Conservation (phyloP, 2,329 filamentous ascomycete species). For the Colletotrichum acutatum region DNA sequence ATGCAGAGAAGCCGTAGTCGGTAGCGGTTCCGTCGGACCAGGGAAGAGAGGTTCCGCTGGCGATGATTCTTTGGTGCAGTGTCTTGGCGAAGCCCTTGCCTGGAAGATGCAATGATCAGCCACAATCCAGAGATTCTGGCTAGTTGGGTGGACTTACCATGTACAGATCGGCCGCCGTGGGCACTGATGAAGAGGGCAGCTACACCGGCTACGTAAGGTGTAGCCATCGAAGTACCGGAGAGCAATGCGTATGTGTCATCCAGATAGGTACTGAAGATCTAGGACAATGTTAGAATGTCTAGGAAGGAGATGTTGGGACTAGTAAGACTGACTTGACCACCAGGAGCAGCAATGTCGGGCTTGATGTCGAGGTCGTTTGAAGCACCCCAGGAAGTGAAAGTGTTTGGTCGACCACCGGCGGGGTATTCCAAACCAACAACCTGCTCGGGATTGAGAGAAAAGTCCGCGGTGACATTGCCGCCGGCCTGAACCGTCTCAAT, state of each 20-base stretch:
- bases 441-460: conserved; percentile 41
- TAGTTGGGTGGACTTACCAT: conserved; percentile 37
- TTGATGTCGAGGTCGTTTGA: conserved; percentile 55
- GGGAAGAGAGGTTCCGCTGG: conserved; percentile 42
- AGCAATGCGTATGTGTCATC: conserved; percentile 48
- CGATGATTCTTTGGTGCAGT: conserved; percentile 45
- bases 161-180: conserved; percentile 43
- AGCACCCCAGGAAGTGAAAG: conserved; percentile 56
- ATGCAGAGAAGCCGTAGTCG: conserved; percentile 41
- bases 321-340: conserved; percentile 42
- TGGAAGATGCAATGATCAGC: conserved; percentile 26
- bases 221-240: conserved; percentile 61
- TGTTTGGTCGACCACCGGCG: conserved; percentile 48
- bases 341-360: conserved; percentile 55
- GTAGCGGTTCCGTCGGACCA: conserved; percentile 40
- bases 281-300: not conserved
- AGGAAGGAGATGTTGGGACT: accelerated
- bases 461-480: conserved; percentile 44
- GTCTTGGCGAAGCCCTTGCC: conserved; percentile 44
- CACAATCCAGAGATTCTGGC: not conserved
- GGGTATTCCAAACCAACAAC: conserved; percentile 39
- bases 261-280: conserved; percentile 54
- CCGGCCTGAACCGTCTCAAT: conserved; percentile 41
- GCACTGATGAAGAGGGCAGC: conserved; percentile 49
- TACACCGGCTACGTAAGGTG: conserved; percentile 56